Percentiles rank a stretch among this genome's conserved stretches.
These are phyloP conservation scores for Hymenoscyphus albidus DNA, from an alignment of 2,329 filamentous ascomycete genomes.

Conservation along the genomic window DNA sequence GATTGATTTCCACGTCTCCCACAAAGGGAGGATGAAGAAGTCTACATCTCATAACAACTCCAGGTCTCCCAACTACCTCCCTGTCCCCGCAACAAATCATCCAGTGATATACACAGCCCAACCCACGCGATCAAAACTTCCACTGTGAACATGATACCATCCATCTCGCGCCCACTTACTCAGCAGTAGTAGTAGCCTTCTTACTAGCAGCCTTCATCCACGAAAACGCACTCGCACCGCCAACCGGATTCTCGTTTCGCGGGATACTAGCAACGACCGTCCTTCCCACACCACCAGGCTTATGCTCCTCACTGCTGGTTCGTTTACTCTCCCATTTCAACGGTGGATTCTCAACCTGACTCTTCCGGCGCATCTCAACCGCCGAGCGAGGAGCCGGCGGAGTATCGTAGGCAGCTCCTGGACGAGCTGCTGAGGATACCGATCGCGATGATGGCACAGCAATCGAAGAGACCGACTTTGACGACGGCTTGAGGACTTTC, in stretches of 20 bases:
- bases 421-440: conserved; percentile 42
- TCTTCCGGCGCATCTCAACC: conserved; percentile 52
- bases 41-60: too few species aligned
- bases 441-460: conserved; percentile 35
- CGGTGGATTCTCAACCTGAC: conserved; percentile 39
- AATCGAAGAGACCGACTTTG: conserved; percentile 57
- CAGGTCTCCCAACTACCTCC: too few species aligned
- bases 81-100: too few species aligned
- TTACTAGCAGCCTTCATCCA: conserved; percentile 71
- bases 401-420: conserved; percentile 51
- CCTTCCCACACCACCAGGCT: conserved; percentile 15
- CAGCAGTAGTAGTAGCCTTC: conserved; percentile 24
- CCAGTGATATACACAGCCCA: too few species aligned
- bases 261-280: conserved; percentile 37
- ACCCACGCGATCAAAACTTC: too few species aligned
- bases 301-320: conserved; percentile 38
- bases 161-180: conserved; percentile 7
- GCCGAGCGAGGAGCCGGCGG: conserved; percentile 40
- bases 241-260: conserved; percentile 74
- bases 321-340: conserved; percentile 52
- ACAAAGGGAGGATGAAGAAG: too few species aligned
- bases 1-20: too few species aligned
- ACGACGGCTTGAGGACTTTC: conserved; percentile 82
- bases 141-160: neutral
- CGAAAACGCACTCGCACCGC: conserved; percentile 87